Evolutionary conservation across 2,329 filamentous ascomycete genomes (phyloP).

Genomic region (Verticillium zaregamsianum): DNA sequence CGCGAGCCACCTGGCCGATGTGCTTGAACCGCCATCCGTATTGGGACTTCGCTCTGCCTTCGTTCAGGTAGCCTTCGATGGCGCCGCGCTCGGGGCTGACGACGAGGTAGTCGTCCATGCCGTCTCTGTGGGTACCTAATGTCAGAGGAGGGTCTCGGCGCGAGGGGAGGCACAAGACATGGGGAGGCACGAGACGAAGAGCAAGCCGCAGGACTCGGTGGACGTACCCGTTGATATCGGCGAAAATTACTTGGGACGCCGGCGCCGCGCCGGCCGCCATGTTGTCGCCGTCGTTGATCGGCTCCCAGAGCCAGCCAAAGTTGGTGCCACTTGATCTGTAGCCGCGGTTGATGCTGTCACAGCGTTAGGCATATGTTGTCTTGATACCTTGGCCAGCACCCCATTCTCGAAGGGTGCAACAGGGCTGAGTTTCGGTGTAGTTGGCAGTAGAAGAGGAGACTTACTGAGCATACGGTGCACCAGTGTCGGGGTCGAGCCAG

Average conservation of each 20-base stretch:
- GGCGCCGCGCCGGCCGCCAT: conserved; percentile 9
- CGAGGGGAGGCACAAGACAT: too few species aligned
- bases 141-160: too few species aligned
- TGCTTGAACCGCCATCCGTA: conserved; percentile 2
- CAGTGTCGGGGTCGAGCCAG: conserved; percentile 9
- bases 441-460: too few species aligned
- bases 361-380: neutral
- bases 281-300: conserved; percentile 4
- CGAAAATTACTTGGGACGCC: conserved; percentile 6
- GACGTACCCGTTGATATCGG: conserved; percentile 11
- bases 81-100: conserved; percentile 7
- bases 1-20: conserved; percentile 4
- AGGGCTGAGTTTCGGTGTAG: too few species aligned
- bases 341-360: too few species aligned
- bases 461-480: conserved; percentile 6
- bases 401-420: too few species aligned
- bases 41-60: neutral
- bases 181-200: too few species aligned
- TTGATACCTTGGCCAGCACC: too few species aligned
- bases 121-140: too few species aligned
- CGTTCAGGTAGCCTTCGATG: conserved; percentile 4
- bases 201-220: too few species aligned
- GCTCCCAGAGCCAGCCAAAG: conserved; percentile 4
- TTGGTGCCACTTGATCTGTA: too few species aligned
- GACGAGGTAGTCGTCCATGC: conserved; percentile 10